phyloP scores from a whole-genome alignment of 2,329 filamentous ascomycete species.

The Eutypella sp. region DNA sequence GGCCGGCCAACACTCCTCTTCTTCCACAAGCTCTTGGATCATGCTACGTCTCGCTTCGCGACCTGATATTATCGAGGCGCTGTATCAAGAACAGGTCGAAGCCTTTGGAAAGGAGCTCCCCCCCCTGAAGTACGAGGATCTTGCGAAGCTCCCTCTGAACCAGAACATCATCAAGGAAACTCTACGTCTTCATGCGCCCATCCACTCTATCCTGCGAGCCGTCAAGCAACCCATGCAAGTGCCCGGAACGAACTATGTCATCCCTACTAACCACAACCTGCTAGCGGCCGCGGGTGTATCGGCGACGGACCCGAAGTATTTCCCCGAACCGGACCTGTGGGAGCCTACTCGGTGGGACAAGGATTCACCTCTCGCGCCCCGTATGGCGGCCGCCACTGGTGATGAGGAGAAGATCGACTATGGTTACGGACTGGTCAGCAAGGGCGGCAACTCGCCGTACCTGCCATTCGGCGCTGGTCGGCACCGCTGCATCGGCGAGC shows the following conservation, averaged over 20 bases:
- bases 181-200: constrained; percentile 83
- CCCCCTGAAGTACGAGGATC: constrained; percentile 68
- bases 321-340: constrained; percentile 79
- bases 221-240: constrained; percentile 85
- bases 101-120: constrained; percentile 71
- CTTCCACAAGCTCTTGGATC: constrained; percentile 81
- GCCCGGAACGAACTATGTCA: constrained; percentile 74
- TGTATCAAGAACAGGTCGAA: constrained; percentile 75
- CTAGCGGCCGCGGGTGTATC: constrained; percentile 83
- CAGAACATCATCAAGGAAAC: constrained; percentile 86
- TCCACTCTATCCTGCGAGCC: constrained; percentile 90
- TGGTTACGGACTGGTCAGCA: constrained; percentile 87
- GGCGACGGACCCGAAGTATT: constrained; percentile 65
- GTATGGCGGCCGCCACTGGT: constrained; percentile 39
- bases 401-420: constrained; percentile 81
- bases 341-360: constrained; percentile 88
- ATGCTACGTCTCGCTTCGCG: constrained; percentile 73
- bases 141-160: constrained; percentile 76
- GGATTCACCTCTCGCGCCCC: constrained; percentile 52
- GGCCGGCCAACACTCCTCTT: constrained; percentile 87
- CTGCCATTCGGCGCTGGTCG: constrained; percentile 90
- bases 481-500: constrained; percentile 93
- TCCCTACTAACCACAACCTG: constrained; percentile 75
- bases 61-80: constrained; percentile 73
- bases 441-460: constrained; percentile 85